phyloP scores from a whole-genome alignment of 2,329 filamentous ascomycete species.

The Fusarium xyrophilum region DNA sequence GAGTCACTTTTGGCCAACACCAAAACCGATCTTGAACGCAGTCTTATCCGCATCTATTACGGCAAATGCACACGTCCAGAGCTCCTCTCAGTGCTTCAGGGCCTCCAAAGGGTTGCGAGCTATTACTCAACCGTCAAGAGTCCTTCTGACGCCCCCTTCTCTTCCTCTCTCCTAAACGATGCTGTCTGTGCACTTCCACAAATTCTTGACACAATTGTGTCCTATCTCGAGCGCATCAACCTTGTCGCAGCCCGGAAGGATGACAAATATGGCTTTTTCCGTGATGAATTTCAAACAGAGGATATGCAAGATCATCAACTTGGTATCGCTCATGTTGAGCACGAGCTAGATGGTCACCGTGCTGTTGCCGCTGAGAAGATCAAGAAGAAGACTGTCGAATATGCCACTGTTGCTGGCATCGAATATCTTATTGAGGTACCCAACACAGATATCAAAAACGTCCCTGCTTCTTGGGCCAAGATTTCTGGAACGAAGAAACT shows the following conservation, averaged over 20 bases:
- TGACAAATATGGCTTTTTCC: conserved; percentile 95
- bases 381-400: conserved; percentile 73
- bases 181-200: conserved; percentile 78
- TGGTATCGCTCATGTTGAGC: conserved; percentile 89
- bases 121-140: conserved; percentile 75
- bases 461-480: conserved; percentile 94
- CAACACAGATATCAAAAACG: conserved; percentile 80
- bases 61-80: conserved; percentile 93
- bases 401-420: conserved; percentile 85
- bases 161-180: conserved; percentile 70
- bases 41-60: conserved; percentile 94
- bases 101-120: conserved; percentile 79
- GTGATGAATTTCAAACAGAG: conserved; percentile 85
- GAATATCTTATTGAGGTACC: conserved; percentile 94
- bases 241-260: conserved; percentile 80
- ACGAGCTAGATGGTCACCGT: conserved; percentile 82
- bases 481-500: conserved; percentile 93
- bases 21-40: conserved; percentile 87
- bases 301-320: conserved; percentile 88
- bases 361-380: conserved; percentile 74
- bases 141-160: conserved; percentile 73
- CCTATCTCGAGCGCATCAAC: conserved; percentile 85
- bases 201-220: conserved; percentile 75
- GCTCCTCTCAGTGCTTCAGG: conserved; percentile 83
- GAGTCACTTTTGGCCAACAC: conserved; percentile 73